These are phyloP conservation scores for Petrea volubilis DNA, from an alignment of 257 asterid species.

Conservation along the genomic window DNA sequence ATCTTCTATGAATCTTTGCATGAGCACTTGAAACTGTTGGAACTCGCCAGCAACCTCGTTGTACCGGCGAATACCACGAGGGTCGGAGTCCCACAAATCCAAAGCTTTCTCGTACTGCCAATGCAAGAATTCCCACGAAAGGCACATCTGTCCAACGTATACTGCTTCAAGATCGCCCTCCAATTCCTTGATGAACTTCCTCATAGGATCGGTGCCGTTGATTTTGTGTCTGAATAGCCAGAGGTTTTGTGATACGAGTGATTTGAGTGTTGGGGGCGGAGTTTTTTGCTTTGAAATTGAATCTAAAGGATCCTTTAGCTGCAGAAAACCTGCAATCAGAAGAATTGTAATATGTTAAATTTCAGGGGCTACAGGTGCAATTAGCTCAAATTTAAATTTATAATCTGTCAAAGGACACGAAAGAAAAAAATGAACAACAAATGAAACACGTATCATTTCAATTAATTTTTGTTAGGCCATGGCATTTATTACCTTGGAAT, in stretches of 20 bases:
- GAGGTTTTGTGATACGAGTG: slow-evolving; percentile 56
- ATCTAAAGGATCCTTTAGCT: slow-evolving; percentile 81
- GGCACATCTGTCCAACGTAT: slow-evolving; percentile 90
- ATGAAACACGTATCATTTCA: not conserved
- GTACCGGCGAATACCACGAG: slow-evolving; percentile 52
- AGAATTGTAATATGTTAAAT: not conserved
- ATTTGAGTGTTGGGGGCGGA: slow-evolving; percentile 57
- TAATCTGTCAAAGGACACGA: too few relatives aligned
- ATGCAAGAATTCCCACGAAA: slow-evolving; percentile 91
- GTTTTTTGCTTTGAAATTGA: slow-evolving; percentile 50
- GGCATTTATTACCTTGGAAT: slow-evolving; percentile 9
- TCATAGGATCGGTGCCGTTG: slow-evolving; percentile 71
- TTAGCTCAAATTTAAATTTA: too few relatives aligned
- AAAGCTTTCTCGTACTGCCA: slow-evolving; percentile 84
- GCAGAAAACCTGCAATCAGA: slow-evolving; percentile 69
- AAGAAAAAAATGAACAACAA: too few relatives aligned
- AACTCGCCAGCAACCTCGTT: slow-evolving; percentile 87
- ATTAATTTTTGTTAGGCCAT: slow-evolving; percentile 13
- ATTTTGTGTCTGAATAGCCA: slow-evolving; percentile 61
- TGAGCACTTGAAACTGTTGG: slow-evolving; percentile 88
- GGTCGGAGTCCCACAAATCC: slow-evolving; percentile 75
- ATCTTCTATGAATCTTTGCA: slow-evolving; percentile 84
- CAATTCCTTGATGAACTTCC: slow-evolving; percentile 68
- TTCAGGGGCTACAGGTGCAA: not conserved
- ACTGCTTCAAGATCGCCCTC: slow-evolving; percentile 82